phyloP scores from a whole-genome alignment of 306 rosid genomes.

The Lathyrus aphaca region DNA sequence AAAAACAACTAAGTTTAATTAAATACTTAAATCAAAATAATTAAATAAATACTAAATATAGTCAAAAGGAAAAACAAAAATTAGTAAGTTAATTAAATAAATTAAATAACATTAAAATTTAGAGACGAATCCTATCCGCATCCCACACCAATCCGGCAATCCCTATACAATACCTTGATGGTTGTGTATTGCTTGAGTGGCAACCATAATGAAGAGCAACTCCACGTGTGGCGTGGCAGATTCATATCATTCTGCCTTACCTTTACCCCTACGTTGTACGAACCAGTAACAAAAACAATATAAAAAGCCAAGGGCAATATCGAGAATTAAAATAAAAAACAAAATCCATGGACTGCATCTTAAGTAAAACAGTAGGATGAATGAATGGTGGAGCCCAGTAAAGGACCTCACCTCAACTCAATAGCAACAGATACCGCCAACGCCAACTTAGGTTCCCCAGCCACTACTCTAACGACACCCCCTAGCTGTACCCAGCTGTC shows the following conservation, averaged over 20 bases:
- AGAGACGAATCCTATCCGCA: background rate
- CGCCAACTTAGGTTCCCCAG: constrained; percentile 56
- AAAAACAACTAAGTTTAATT: too few relatives aligned
- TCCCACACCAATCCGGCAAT: background rate
- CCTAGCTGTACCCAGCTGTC: constrained; percentile 71
- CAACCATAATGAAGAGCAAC: constrained; percentile 13
- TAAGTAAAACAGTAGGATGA: background rate
- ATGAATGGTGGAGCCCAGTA: constrained; percentile 41
- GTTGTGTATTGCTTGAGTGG: constrained; percentile 24
- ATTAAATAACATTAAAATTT: background rate
- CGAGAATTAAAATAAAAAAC: background rate
- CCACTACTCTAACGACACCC: constrained; percentile 51
- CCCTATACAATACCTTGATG: background rate
- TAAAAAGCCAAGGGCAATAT: constrained; percentile 26
- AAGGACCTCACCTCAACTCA: constrained; percentile 29
- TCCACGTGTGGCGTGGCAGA: constrained; percentile 53
- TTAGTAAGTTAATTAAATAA: too few relatives aligned
- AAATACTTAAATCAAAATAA: too few relatives aligned
- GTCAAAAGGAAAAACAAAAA: too few relatives aligned
- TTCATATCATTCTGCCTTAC: constrained; percentile 23
- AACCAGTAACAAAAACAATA: background rate
- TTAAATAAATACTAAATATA: too few relatives aligned
- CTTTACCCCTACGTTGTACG: constrained; percentile 28
- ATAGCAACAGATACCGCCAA: constrained; percentile 46
- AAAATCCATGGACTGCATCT: constrained; percentile 33